Base-by-base conservation (phyloP, 441 rosid genomes). In the Dalechampia spathulata region DNA sequence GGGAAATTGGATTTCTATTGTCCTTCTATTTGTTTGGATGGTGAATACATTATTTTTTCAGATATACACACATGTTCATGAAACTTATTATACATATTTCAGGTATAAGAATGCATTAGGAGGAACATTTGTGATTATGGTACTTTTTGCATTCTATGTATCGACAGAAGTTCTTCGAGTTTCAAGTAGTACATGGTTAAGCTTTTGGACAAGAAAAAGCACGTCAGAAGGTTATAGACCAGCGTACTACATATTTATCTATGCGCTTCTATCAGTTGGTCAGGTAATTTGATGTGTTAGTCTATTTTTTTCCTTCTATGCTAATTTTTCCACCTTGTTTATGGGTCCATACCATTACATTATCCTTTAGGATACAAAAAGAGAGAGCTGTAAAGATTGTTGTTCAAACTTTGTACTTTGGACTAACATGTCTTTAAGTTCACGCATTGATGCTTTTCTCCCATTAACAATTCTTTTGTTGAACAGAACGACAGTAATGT, bases 61-160 rank as follows among this genome's bases (percentile, higher is more conserved):
- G 34, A 19, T 49, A n/a, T n/a, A n/a, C n/a, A n/a, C n/a, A n/a
- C n/a, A n/a, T n/a, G n/a, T n/a, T n/a, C n/a, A n/a, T n/a, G n/a
- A n/a, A n/a, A n/a, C n/a, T n/a, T n/a, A n/a, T n/a, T n/a, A n/a
- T n/a, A n/a, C n/a, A n/a, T n/a, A n/a, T 17, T 75, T 50, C 83
- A 94, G 99, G 85, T 90, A 90, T 53, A 86, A 75, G 60, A 72
- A 83, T 16, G 96, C 98, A 57, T 69, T 90, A 45, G 99, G 99
- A 34, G 98, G 98, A 58, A 40, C 72, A 45, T 75, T 84, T 92
- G 96, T 84, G 49, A 86, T 88, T 54, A 74, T 77, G 69, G 65
- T 90, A 66, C 75, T 90, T 19, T 77, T 94, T 61, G 57, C 70
- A 21, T 90, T 90, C 78, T 86, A 86, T 64, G 59, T 82, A 54